Base-by-base conservation (phyloP, 1,284 basidiomycete genomes). In the Cutaneotrichosporon dermatis region DNA sequence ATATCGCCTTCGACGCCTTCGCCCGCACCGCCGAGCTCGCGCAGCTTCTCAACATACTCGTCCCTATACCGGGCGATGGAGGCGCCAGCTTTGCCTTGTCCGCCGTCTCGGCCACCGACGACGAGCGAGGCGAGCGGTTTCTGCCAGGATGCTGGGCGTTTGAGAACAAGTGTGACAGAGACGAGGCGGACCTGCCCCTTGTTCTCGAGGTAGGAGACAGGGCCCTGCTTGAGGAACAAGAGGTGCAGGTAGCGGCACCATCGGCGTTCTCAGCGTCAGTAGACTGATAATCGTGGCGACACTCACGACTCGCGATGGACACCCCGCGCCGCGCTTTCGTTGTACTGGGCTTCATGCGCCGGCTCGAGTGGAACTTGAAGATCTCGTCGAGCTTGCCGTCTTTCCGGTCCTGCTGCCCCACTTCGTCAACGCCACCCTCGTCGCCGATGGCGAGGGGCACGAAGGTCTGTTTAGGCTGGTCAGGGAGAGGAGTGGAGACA, bases 181-280 rank as follows among this genome's bases (percentile, higher is more conserved):
- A 62, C 52, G 39, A 76, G 61, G 10, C 66, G 65, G 35, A 74
- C 58, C 9, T 62, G 68, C 13, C 59, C 45, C 5, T 60, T 45
- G 4, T 61, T 54, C 0, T 51, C 33, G 16, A 70, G 51, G 55
- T 70, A 73, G 10, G 51, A 44, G 1, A 64, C 59, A 0, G 71
- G 72, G 2, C 66, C 68, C 48, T 67, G 63, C 50, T 70, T 59
- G 9, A 54, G 62, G 66, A 72, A 71, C 2, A 76, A 51, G 0
- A 74, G 65, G 49, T 73, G 63, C 58, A 74, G 62, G 52, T 72
- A 75, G 41, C 71, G 67, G 52, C 70, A 71, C 73, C 74, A 74
- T 40, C 70, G 55, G 9, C 71, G 57, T 57, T 74, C 70, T 72
- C 25, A 50, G 9, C 36, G 25, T 54, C 35, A 54, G 39, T 25